These are phyloP conservation scores for Aspergillus ellipticus DNA, from an alignment of 495 filamentous ascomycete genomes.

Conservation along the genomic window DNA sequence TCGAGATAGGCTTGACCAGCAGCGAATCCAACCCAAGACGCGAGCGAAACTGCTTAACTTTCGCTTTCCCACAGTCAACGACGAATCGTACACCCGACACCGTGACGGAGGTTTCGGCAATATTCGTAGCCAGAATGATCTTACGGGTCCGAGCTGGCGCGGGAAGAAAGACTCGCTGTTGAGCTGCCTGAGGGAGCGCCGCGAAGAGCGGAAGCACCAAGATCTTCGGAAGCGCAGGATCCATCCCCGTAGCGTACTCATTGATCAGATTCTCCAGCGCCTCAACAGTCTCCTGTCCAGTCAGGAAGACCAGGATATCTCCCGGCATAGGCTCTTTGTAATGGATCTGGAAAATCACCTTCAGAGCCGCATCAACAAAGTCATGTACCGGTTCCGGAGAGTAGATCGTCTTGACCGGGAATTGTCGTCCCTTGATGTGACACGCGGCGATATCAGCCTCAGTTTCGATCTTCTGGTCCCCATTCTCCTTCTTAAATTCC, in stretches of 20 bases:
- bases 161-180: constrained; percentile 80
- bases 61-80: constrained; percentile 89
- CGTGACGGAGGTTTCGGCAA: constrained; percentile 96
- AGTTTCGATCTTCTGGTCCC: constrained; percentile 12
- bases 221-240: constrained; percentile 70
- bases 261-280: constrained; percentile 74
- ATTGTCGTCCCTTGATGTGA: constrained; percentile 83
- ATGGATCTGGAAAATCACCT: constrained; percentile 85
- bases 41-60: constrained; percentile 86
- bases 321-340: constrained; percentile 83
- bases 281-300: constrained; percentile 91
- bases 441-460: constrained; percentile 50
- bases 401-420: constrained; percentile 77
- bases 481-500: constrained; percentile 2
- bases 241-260: constrained; percentile 68
- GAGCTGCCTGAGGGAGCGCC: constrained; percentile 68
- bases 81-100: constrained; percentile 90
- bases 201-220: constrained; percentile 70
- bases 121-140: constrained; percentile 90
- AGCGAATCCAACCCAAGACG: constrained; percentile 86
- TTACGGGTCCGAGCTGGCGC: constrained; percentile 76
- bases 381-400: constrained; percentile 74
- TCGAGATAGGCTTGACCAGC: constrained; percentile 85
- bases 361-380: constrained; percentile 76
- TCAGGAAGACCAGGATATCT: constrained; percentile 90